Conservation (phyloP, 2,329 filamentous ascomycete genomes). For the Colletotrichum orchidophilum region DNA sequence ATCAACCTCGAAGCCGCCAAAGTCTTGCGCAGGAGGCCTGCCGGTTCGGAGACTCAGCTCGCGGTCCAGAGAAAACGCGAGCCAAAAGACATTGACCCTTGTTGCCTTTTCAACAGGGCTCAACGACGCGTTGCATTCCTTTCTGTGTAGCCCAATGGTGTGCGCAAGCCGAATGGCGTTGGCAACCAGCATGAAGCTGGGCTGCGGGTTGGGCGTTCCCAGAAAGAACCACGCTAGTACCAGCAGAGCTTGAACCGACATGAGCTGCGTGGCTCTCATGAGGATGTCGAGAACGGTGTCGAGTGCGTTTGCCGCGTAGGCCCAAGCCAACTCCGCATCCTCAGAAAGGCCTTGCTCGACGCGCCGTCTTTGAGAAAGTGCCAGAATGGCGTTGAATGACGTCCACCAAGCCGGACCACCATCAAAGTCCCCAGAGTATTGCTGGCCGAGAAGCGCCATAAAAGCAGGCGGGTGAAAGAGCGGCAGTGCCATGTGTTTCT, state of each 20-base stretch:
- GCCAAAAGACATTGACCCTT: not conserved
- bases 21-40: constrained; percentile 7
- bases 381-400: not conserved
- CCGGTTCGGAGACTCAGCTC: not conserved
- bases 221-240: not conserved
- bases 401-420: not conserved
- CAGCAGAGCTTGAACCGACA: constrained; percentile 5
- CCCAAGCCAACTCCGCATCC: not conserved
- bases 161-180: not conserved
- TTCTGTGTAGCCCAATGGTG: constrained; percentile 6
- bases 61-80: not conserved
- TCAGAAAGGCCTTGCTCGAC: not conserved
- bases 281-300: not conserved
- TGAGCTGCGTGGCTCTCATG: not conserved
- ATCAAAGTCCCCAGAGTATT: not conserved
- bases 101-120: not conserved
- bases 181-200: constrained; percentile 6
- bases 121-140: not conserved
- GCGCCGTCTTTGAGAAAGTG: not conserved
- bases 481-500: not conserved
- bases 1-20: not conserved
- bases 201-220: constrained; percentile 3
- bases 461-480: constrained; percentile 4
- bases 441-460: not conserved
- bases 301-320: not conserved